phyloP scores from a whole-genome alignment of 1,284 basidiomycete genomes.

The Leucoagaricus sp. region DNA sequence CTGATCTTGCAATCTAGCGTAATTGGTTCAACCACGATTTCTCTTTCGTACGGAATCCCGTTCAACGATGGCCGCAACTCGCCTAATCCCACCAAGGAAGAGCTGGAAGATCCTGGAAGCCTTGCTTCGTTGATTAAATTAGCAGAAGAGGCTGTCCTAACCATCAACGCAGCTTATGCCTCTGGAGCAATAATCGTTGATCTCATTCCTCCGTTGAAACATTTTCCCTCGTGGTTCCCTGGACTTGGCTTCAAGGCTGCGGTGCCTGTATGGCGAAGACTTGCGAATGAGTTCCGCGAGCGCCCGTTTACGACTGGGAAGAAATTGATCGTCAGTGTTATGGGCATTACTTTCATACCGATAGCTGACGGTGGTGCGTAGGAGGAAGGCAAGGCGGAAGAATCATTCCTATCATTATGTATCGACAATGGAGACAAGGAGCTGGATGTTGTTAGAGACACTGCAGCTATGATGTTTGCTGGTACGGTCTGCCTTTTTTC shows the following conservation, averaged over 20 bases:
- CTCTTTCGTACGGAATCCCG: constrained; percentile 21
- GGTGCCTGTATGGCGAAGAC: constrained; percentile 34
- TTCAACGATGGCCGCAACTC: constrained; percentile 20
- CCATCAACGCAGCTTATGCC: constrained; percentile 34
- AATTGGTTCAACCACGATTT: background rate
- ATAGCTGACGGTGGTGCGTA: constrained; percentile 1
- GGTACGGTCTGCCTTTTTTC: constrained; percentile 15
- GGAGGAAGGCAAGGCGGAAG: constrained; percentile 27
- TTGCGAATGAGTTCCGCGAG: constrained; percentile 22
- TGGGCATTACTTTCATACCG: background rate
- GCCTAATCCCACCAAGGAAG: constrained; percentile 19
- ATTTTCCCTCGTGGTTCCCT: constrained; percentile 49
- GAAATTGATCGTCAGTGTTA: constrained; percentile 28
- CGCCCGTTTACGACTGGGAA: constrained; percentile 21
- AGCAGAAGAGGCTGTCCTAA: constrained; percentile 37
- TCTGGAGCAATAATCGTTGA: constrained; percentile 43
- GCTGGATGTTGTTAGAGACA: background rate
- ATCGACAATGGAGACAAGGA: background rate
- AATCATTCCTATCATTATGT: constrained; percentile 40
- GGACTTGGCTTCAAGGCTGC: constrained; percentile 45
- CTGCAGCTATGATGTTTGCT: constrained; percentile 2
- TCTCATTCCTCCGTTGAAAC: constrained; percentile 36
- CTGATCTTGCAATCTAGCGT: background rate
- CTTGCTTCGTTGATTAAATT: constrained; percentile 38
- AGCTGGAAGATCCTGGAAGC: background rate